phyloP scores from a whole-genome alignment of 805 yeast species.

The Teunomyces pallodes region DNA sequence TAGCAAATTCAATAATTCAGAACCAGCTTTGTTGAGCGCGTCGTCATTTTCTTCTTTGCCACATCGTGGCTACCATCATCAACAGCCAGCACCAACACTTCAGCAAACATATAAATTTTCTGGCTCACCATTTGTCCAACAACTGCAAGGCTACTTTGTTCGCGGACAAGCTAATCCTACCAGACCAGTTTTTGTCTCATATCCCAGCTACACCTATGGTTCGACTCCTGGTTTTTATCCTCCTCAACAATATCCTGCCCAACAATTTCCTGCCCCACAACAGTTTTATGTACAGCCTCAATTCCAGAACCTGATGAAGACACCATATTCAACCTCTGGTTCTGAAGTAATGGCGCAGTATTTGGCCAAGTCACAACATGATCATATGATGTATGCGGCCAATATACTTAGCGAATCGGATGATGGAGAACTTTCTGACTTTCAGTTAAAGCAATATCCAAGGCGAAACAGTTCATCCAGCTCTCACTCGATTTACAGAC shows the following conservation, averaged over 20 bases:
- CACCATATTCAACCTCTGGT: constrained; percentile 40
- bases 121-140: constrained; percentile 8
- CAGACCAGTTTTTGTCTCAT: constrained; percentile 7
- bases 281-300: constrained; percentile 7
- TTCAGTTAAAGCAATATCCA: background rate
- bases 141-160: constrained; percentile 10
- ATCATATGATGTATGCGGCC: constrained; percentile 48
- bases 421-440: background rate
- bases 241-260: constrained; percentile 8
- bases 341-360: constrained; percentile 79
- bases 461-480: background rate
- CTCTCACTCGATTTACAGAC: background rate
- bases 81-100: constrained; percentile 11
- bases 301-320: constrained; percentile 9
- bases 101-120: constrained; percentile 8
- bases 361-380: constrained; percentile 68
- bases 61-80: constrained; percentile 11
- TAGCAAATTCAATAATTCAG: constrained; percentile 18
- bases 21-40: constrained; percentile 17
- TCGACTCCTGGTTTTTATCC: constrained; percentile 9
- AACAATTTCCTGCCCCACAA: constrained; percentile 8
- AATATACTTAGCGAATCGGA: constrained; percentile 8
- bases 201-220: background rate
- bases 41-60: constrained; percentile 20
- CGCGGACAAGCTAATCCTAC: constrained; percentile 1